A percentile compares a stretch with the other conserved stretches of the same genome.
phyloP scores from a whole-genome alignment of 2,329 filamentous ascomycete genomes.

The Colletotrichum sublineola region DNA sequence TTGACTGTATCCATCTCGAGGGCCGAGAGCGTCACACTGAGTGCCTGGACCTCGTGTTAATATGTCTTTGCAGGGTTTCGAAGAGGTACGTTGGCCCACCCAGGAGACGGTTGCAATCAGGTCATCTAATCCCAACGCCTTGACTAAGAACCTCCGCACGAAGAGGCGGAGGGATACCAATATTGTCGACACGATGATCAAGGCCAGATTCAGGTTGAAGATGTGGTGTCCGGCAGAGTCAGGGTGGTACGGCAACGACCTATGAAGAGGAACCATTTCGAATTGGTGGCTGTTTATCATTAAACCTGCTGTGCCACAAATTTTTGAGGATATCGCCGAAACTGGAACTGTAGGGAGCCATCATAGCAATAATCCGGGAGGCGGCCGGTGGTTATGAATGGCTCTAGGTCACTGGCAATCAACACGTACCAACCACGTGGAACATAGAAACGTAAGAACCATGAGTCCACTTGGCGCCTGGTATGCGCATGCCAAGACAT shows the following conservation, averaged over 20 bases:
- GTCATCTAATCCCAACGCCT: constrained; percentile 36
- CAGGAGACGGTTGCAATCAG: constrained; percentile 28
- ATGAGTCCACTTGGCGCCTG: not conserved
- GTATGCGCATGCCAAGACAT: constrained; percentile 7
- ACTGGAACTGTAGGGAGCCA: not conserved
- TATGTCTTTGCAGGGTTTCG: no score
- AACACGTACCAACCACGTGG: not conserved
- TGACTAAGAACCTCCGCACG: constrained; percentile 26
- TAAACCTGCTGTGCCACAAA: constrained; percentile 8
- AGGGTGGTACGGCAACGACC: constrained; percentile 26
- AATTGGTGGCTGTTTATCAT: not conserved
- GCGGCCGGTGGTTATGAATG: constrained; percentile 15
- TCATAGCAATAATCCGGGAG: constrained; percentile 12
- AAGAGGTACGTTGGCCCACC: constrained; percentile 3
- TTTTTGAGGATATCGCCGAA: constrained; percentile 4
- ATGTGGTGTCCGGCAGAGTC: constrained; percentile 32
- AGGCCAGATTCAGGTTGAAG: constrained; percentile 34
- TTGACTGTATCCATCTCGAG: constrained; percentile 36
- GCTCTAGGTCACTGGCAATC: not conserved
- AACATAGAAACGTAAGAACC: constrained; percentile 18
- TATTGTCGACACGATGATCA: constrained; percentile 36
- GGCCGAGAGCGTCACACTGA: constrained; percentile 30
- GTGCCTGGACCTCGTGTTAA: constrained; percentile 10
- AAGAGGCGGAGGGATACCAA: constrained; percentile 23
- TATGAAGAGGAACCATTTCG: not conserved